These are phyloP conservation scores for Kwoniella bestiolae DNA, from an alignment of 768 basidiomycete species.

Conservation along the genomic window DNA sequence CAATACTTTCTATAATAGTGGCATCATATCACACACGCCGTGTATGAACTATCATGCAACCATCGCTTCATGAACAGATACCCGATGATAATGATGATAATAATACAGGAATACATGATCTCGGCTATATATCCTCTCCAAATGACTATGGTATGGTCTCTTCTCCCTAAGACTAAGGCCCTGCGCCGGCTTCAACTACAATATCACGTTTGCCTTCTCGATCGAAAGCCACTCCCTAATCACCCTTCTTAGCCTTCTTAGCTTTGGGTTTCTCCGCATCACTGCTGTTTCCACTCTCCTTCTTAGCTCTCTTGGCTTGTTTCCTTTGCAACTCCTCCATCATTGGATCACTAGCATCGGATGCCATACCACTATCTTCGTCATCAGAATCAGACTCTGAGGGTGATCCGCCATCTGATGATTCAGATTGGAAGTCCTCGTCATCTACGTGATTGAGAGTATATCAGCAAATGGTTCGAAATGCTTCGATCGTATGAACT, in stretches of 20 bases:
- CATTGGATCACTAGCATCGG: constrained; percentile 49
- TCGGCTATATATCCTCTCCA: too few species aligned
- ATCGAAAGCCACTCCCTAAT: too few species aligned
- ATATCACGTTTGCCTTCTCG: too few species aligned
- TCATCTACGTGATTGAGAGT: constrained; percentile 63
- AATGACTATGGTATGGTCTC: too few species aligned
- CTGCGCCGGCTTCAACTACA: too few species aligned
- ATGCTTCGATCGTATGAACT: too few species aligned
- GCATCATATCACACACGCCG: not conserved
- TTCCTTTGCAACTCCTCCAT: constrained; percentile 56
- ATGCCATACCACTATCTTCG: constrained; percentile 53
- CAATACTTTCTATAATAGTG: not conserved
- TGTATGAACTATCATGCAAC: not conserved
- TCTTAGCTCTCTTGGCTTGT: constrained; percentile 39
- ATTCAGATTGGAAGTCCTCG: constrained; percentile 88
- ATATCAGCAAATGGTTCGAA: too few species aligned
- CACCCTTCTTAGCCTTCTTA: constrained; percentile 50
- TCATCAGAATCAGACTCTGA: constrained; percentile 68
- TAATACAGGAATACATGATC: not conserved
- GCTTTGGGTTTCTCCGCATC: constrained; percentile 49
- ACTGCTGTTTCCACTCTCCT: constrained; percentile 27
- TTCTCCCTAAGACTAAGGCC: too few species aligned
- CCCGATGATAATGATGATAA: not conserved
- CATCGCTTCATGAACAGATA: too few species aligned
- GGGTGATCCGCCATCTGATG: constrained; percentile 85